Conservation (phyloP, 192 early-diverging fungal genomes). For the Coemansia sp. region DNA sequence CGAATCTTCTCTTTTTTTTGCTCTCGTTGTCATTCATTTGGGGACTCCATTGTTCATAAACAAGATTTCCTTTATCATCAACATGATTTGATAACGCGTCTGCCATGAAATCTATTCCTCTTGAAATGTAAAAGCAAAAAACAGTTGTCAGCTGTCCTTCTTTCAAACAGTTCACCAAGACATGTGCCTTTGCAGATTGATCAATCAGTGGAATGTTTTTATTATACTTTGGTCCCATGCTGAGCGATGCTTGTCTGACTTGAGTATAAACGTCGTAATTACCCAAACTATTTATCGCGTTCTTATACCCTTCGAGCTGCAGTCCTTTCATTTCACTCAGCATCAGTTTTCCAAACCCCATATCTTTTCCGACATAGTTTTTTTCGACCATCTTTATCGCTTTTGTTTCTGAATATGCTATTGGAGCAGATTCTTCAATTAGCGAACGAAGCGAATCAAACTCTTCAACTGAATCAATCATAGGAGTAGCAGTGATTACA, state of each 20-base stretch:
- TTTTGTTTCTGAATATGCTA: constrained; percentile 19
- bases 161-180: constrained; percentile 7
- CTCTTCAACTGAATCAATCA: constrained; percentile 19
- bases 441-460: constrained; percentile 11
- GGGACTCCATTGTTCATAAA: background rate
- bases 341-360: constrained; percentile 14
- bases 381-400: constrained; percentile 12
- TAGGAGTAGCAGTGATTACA: constrained; percentile 24
- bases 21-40: background rate
- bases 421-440: constrained; percentile 15
- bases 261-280: constrained; percentile 14
- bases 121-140: constrained; percentile 18
- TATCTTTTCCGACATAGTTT: constrained; percentile 17
- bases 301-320: constrained; percentile 9
- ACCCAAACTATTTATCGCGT: background rate
- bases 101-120: constrained; percentile 16
- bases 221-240: background rate
- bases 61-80: too few relatives aligned
- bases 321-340: constrained; percentile 17
- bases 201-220: constrained; percentile 13
- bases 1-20: constrained; percentile 5
- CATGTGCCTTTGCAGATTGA: constrained; percentile 15
- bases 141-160: constrained; percentile 12
- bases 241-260: constrained; percentile 22
- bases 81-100: constrained; percentile 3